Conservation (phyloP, 2,329 filamentous ascomycete genomes). For the Cryphonectria naterciae region DNA sequence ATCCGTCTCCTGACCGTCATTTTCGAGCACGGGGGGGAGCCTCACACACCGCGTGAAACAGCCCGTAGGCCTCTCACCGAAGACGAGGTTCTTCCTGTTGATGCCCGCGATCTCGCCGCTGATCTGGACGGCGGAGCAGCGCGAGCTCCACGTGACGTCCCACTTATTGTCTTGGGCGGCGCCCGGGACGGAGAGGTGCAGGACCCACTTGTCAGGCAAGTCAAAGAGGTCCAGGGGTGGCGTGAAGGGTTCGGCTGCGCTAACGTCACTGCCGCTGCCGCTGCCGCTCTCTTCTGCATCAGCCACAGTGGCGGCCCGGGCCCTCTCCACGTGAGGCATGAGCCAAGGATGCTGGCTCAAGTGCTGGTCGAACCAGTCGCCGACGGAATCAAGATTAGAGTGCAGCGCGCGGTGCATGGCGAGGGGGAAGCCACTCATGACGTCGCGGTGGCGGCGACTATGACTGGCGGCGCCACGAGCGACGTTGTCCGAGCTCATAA, state of each 20-base stretch:
- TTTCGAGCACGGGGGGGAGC: conserved; percentile 52
- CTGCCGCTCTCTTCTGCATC: neutral
- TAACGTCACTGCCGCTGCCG: conserved; percentile 29
- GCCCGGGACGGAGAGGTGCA: conserved; percentile 75
- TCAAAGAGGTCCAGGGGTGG: conserved; percentile 79
- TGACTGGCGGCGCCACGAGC: conserved; percentile 14
- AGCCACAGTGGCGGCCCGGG: too few relatives aligned
- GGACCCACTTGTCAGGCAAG: conserved; percentile 60
- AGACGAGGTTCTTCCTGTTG: conserved; percentile 63
- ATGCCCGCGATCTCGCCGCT: conserved; percentile 74
- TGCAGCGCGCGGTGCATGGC: too few relatives aligned
- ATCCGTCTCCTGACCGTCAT: conserved; percentile 37
- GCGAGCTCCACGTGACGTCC: conserved; percentile 74
- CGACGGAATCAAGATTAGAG: conserved; percentile 36
- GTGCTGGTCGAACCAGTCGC: conserved; percentile 41
- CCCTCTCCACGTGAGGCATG: too few relatives aligned
- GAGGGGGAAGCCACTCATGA: conserved; percentile 1
- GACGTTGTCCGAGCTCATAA: neutral
- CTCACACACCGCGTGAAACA: conserved; percentile 73
- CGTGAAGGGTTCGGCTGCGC: conserved; percentile 50
- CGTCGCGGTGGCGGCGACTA: conserved; percentile 29
- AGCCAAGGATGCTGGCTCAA: too few relatives aligned
- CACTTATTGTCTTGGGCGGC: conserved; percentile 80
- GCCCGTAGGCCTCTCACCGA: conserved; percentile 72
- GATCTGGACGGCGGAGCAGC: conserved; percentile 67